Percentiles rank a stretch among this genome's conserved stretches.
These are phyloP conservation scores for Magnusiomyces starmeri DNA, from an alignment of 1,139 yeast genomes.

Conservation along the genomic window DNA sequence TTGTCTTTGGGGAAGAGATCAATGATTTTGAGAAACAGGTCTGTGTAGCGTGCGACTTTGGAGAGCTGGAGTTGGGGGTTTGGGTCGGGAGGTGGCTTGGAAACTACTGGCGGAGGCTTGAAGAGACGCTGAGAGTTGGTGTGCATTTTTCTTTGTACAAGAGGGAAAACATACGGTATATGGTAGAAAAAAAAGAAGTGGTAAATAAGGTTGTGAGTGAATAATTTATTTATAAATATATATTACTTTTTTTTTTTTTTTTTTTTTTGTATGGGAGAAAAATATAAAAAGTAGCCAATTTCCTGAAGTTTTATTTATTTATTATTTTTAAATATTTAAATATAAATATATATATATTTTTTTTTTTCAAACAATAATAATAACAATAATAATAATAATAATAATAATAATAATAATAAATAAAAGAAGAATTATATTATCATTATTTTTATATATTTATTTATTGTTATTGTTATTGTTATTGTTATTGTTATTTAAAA, in stretches of 20 bases:
- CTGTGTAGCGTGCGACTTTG: constrained; percentile 10
- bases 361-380: too few species aligned
- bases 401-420: too few species aligned
- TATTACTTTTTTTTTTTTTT: background rate
- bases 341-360: background rate
- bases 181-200: too few species aligned
- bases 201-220: background rate
- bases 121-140: too few species aligned
- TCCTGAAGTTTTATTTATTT: constrained; percentile 1
- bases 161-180: too few species aligned
- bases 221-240: background rate
- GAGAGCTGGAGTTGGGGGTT: background rate
- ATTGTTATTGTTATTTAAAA: too few species aligned
- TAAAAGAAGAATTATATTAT: too few species aligned
- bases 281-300: constrained; percentile 4
- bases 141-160: background rate
- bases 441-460: too few species aligned
- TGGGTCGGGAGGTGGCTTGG: background rate
- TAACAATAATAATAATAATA: too few species aligned
- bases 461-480: too few species aligned
- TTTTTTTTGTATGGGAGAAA: background rate
- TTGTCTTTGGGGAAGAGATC: constrained; percentile 20
- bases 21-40: constrained; percentile 12
- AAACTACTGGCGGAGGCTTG: constrained; percentile 10
- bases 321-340: background rate